phyloP scores from a whole-genome alignment of 176 grass and related monocot species.

The Cocos nucifera region DNA sequence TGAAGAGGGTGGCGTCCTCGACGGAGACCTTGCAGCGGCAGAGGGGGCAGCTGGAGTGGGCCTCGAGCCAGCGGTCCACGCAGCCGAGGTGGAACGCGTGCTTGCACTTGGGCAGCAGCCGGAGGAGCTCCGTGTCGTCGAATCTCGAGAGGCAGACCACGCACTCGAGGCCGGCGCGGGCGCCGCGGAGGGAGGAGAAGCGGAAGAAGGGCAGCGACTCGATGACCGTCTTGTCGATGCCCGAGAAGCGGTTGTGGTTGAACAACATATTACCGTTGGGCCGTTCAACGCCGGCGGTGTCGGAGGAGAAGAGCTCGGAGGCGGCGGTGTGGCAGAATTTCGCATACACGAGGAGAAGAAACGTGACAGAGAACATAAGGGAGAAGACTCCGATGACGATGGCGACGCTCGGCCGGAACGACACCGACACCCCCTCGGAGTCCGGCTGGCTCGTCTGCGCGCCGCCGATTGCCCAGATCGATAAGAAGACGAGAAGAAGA shows the following conservation, averaged over 20 bases:
- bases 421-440: constrained; percentile 18
- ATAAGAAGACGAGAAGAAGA: too few relatives aligned
- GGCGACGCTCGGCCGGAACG: constrained; percentile 64
- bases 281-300: background rate
- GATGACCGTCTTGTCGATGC: constrained; percentile 46
- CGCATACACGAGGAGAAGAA: constrained; percentile 83
- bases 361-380: constrained; percentile 80
- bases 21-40: constrained; percentile 49
- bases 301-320: background rate
- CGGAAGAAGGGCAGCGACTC: constrained; percentile 86
- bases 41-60: constrained; percentile 68
- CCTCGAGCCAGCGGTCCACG: constrained; percentile 71
- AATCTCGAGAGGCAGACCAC: constrained; percentile 74
- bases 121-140: constrained; percentile 61
- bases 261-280: background rate
- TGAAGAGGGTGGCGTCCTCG: constrained; percentile 31
- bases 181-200: constrained; percentile 54
- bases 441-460: too few relatives aligned
- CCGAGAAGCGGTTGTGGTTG: background rate
- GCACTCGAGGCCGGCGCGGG: constrained; percentile 73
- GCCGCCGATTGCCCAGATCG: too few relatives aligned
- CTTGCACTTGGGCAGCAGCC: constrained; percentile 74
- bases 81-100: constrained; percentile 80
- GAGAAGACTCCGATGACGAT: constrained; percentile 86
- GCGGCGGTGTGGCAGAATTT: constrained; percentile 66